Conservation (phyloP, 2,329 filamentous ascomycete genomes). For the Fusarium austroafricanum region DNA sequence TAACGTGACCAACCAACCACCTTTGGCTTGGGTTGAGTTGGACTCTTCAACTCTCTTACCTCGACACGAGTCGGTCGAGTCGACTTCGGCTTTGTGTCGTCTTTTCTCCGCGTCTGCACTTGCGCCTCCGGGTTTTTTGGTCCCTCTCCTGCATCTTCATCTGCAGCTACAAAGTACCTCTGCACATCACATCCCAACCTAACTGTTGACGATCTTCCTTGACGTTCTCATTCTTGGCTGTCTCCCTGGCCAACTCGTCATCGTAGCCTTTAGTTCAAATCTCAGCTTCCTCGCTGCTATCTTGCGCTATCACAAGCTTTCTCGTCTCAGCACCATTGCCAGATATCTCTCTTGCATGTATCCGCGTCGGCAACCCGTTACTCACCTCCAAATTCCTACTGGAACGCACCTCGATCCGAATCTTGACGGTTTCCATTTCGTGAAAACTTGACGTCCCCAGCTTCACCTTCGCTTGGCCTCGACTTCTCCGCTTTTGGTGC, state of each 20-base stretch:
- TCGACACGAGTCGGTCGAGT: conserved; percentile 3
- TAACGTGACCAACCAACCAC: conserved; percentile 43
- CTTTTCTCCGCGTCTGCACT: conserved; percentile 1
- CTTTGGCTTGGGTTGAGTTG: conserved; percentile 14
- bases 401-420: no score
- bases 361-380: conserved; percentile 29
- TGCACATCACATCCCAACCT: conserved; percentile 13
- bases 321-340: conserved; percentile 17
- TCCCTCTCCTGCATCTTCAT: conserved; percentile 26
- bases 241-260: background rate
- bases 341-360: conserved; percentile 34
- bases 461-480: conserved; percentile 6
- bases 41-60: conserved; percentile 5
- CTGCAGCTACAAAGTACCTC: conserved; percentile 9
- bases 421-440: conserved; percentile 21
- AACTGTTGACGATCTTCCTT: conserved; percentile 16
- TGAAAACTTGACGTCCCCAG: conserved; percentile 12
- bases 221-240: background rate
- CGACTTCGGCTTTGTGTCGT: conserved; percentile 19
- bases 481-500: conserved; percentile 30
- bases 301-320: conserved; percentile 27
- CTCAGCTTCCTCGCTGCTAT: background rate
- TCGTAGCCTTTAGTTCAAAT: conserved; percentile 8
- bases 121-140: conserved; percentile 9
- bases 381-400: conserved; percentile 9